A percentile compares a stretch with the other conserved stretches of the same genome.
These are phyloP conservation scores for Kwoniella shandongensis DNA, from an alignment of 768 basidiomycete species.

Conservation along the genomic window DNA sequence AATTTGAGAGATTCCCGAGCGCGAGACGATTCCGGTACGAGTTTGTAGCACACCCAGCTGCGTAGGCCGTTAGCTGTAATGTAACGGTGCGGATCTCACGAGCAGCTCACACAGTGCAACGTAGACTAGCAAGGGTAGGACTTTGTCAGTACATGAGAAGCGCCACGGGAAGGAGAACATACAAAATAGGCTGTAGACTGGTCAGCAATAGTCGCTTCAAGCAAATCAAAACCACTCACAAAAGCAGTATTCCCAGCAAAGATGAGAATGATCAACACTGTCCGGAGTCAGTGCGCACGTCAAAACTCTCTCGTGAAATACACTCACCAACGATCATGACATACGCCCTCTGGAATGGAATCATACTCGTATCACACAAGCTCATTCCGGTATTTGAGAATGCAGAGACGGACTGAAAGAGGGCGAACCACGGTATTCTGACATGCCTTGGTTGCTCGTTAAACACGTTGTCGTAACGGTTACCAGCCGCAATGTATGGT, in stretches of 20 bases:
- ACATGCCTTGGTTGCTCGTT: conserved; percentile 61
- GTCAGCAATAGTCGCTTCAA: background rate
- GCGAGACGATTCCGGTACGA: conserved; percentile 63
- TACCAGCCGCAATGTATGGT: conserved; percentile 67
- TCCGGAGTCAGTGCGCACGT: background rate
- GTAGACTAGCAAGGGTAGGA: conserved; percentile 59
- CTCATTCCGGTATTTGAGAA: conserved; percentile 89
- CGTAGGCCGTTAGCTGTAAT: conserved; percentile 8
- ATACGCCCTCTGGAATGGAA: conserved; percentile 85
- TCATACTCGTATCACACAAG: conserved; percentile 78
- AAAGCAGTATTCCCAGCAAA: conserved; percentile 91
- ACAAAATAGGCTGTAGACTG: conserved; percentile 74
- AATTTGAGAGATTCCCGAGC: conserved; percentile 80
- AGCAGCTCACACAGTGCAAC: conserved; percentile 71
- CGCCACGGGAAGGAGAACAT: conserved; percentile 51
- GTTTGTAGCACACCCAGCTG: conserved; percentile 73
- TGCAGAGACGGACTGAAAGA: conserved; percentile 79
- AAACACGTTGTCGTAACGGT: conserved; percentile 65
- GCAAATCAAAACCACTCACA: conserved; percentile 60
- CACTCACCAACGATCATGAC: conserved; percentile 62
- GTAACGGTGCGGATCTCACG: background rate
- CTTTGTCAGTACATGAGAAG: too few relatives aligned
- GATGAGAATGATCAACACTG: conserved; percentile 67
- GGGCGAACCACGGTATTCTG: conserved; percentile 71
- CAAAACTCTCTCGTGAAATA: background rate